These are phyloP conservation scores for Mycosphaerella sp. DNA, from an alignment of 2,329 filamentous ascomycete species.

Conservation along the genomic window DNA sequence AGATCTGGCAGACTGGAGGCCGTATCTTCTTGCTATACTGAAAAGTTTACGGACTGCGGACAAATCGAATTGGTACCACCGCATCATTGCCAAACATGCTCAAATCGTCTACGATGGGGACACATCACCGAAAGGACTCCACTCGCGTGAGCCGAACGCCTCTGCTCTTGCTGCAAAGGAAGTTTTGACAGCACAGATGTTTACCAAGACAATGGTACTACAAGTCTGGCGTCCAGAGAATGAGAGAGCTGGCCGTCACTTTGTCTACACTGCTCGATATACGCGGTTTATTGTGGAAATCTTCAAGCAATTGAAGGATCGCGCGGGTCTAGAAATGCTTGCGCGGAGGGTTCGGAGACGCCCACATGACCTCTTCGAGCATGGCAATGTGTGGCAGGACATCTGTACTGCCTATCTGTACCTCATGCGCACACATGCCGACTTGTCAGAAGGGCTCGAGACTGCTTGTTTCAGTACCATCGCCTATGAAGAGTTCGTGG, in stretches of 20 bases:
- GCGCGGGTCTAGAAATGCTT: constrained; percentile 68
- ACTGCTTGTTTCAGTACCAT: constrained; percentile 60
- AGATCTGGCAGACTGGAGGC: constrained; percentile 49
- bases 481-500: constrained; percentile 58
- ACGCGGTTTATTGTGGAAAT: constrained; percentile 73
- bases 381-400: constrained; percentile 57
- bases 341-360: constrained; percentile 75
- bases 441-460: constrained; percentile 56
- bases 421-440: constrained; percentile 51
- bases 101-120: constrained; percentile 53
- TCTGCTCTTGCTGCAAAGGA: constrained; percentile 60
- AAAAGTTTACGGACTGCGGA: constrained; percentile 62
- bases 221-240: constrained; percentile 94
- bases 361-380: constrained; percentile 65
- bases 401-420: constrained; percentile 54
- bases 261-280: constrained; percentile 85
- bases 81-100: constrained; percentile 71
- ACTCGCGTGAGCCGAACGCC: constrained; percentile 22
- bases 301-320: constrained; percentile 67
- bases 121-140: background rate
- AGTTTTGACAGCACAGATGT: constrained; percentile 75
- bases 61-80: constrained; percentile 92
- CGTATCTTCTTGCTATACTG: constrained; percentile 58
- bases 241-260: constrained; percentile 76
- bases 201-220: constrained; percentile 90